A percentile compares a stretch with the other conserved stretches of the same genome.
phyloP scores from a whole-genome alignment of 345 rosid genomes.

The Xanthoceras sorbifolium region DNA sequence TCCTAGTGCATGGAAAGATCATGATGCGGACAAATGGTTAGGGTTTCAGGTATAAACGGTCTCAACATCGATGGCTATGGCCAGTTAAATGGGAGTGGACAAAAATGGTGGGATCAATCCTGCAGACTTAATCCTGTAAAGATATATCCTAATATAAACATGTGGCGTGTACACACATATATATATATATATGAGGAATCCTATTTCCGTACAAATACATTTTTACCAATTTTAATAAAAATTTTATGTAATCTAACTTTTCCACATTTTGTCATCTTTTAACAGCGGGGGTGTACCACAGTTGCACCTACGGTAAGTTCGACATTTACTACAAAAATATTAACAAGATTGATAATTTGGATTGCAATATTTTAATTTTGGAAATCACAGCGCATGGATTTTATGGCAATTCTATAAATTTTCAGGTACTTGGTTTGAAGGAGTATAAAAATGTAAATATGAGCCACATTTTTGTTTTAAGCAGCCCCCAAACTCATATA shows the following conservation, averaged over 20 bases:
- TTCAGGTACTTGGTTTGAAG: conserved; percentile 21
- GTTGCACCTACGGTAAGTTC: conserved; percentile 12
- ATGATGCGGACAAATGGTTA: conserved; percentile 3
- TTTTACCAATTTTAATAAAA: no score
- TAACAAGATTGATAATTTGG: not conserved
- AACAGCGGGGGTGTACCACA: not conserved
- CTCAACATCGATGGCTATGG: conserved; percentile 21
- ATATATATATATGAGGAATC: no score
- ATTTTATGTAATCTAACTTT: not conserved
- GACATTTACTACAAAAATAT: not conserved
- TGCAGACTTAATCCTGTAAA: conserved; percentile 1
- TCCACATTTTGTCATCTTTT: not conserved
- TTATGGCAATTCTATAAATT: no score
- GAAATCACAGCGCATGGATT: no score
- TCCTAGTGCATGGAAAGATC: conserved; percentile 12
- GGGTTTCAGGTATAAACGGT: conserved; percentile 12
- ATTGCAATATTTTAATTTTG: no score
- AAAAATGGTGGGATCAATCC: conserved; percentile 9
- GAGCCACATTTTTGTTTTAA: not conserved
- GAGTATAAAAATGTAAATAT: conserved; percentile 10
- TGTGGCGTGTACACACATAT: no score
- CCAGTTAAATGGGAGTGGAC: conserved; percentile 19
- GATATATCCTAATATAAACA: not conserved
- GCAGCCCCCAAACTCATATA: conserved; percentile 34
- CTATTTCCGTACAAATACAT: no score